A percentile compares a stretch with the other conserved stretches of the same genome.
phyloP scores from a whole-genome alignment of 352 stramenopile species.

The Globisporangium lucens region DNA sequence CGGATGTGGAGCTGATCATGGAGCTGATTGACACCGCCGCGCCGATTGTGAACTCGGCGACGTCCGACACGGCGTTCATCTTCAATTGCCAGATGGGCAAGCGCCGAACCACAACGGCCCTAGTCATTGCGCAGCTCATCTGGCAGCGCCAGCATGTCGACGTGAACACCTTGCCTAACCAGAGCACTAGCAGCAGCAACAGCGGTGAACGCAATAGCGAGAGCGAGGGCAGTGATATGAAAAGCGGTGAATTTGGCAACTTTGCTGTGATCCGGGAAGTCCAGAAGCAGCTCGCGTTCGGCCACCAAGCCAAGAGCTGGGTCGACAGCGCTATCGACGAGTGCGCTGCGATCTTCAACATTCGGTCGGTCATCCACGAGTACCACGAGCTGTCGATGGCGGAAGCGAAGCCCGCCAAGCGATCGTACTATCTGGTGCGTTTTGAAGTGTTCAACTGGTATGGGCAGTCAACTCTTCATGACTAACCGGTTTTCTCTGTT shows the following conservation, averaged over 20 bases:
- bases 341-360: conserved; percentile 70
- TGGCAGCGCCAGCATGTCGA: conserved; percentile 40
- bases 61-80: conserved; percentile 64
- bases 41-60: conserved; percentile 20
- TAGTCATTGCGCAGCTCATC: conserved; percentile 68
- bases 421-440: conserved; percentile 72
- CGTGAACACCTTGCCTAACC: conserved; percentile 6
- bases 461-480: not conserved
- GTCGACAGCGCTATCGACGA: conserved; percentile 72
- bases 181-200: not conserved
- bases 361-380: conserved; percentile 76
- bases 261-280: conserved; percentile 74
- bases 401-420: conserved; percentile 73
- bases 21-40: conserved; percentile 42
- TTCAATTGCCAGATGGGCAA: conserved; percentile 90
- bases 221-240: not conserved
- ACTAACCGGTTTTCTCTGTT: not conserved
- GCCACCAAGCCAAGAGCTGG: conserved; percentile 62
- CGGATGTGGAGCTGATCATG: conserved; percentile 65
- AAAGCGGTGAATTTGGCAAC: conserved; percentile 61
- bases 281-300: conserved; percentile 45
- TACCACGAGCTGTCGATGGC: conserved; percentile 72
- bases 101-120: conserved; percentile 72
- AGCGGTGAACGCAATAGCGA: not conserved
- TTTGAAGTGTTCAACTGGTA: not conserved